Evolutionary conservation across 768 basidiomycete genomes (phyloP).

Genomic region (Mycena epipterygia): DNA sequence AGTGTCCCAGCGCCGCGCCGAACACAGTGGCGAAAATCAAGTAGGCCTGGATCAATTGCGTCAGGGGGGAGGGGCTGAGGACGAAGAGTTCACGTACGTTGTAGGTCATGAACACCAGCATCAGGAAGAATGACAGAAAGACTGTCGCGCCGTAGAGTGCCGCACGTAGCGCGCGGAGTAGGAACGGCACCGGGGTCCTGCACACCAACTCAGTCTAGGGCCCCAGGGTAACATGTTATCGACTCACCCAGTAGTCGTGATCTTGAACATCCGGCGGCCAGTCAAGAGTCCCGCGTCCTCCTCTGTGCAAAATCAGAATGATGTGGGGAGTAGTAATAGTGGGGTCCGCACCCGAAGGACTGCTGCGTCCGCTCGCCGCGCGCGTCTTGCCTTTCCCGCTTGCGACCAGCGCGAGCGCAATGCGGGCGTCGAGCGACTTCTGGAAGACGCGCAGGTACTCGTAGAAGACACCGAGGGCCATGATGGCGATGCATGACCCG

Average conservation of each 20-base stretch:
- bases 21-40: slow-evolving; percentile 85
- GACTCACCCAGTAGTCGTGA: slow-evolving; percentile 59
- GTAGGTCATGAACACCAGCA: slow-evolving; percentile 98
- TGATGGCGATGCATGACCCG: slow-evolving; percentile 75
- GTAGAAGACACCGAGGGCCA: slow-evolving; percentile 78
- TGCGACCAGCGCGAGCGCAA: slow-evolving; percentile 62
- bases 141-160: slow-evolving; percentile 80
- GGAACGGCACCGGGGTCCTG: slow-evolving; percentile 65
- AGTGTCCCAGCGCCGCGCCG: slow-evolving; percentile 89
- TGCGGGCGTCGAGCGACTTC: slow-evolving; percentile 67
- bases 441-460: slow-evolving; percentile 83
- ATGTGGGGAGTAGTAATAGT: slow-evolving; percentile 22
- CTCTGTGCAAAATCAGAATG: slow-evolving; percentile 42
- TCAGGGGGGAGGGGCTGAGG: neutral
- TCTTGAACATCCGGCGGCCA: slow-evolving; percentile 57
- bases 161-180: slow-evolving; percentile 71
- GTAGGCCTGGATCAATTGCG: slow-evolving; percentile 72
- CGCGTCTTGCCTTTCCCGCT: slow-evolving; percentile 63
- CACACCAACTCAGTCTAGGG: neutral
- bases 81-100: slow-evolving; percentile 72
- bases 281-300: slow-evolving; percentile 72
- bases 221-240: neutral
- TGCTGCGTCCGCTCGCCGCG: slow-evolving; percentile 44
- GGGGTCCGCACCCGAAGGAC: slow-evolving; percentile 42
- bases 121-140: slow-evolving; percentile 89